Conservation (phyloP, 1,139 yeast genomes). For the Scheffersomyces titani region DNA sequence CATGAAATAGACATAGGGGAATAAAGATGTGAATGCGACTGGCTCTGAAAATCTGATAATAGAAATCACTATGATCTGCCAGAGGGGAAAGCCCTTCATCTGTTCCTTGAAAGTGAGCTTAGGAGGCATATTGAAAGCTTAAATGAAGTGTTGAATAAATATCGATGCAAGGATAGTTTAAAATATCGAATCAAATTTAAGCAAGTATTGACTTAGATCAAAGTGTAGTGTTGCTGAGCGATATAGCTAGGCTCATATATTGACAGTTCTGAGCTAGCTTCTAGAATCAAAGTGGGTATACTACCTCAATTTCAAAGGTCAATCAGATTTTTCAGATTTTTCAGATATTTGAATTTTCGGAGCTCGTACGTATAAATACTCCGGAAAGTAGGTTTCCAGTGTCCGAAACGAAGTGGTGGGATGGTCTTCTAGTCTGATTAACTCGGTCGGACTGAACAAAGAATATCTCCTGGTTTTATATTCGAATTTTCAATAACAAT, state of each 20-base stretch:
- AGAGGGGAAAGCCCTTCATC: conserved; percentile 33
- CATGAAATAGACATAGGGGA: conserved; percentile 43
- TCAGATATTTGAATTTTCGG: too few species aligned
- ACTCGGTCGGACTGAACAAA: not conserved
- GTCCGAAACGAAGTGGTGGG: not conserved
- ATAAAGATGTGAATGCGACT: conserved; percentile 39
- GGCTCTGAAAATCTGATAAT: conserved; percentile 39
- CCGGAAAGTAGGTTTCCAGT: not conserved
- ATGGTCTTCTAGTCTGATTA: not conserved
- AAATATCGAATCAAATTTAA: not conserved
- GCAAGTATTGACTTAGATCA: not conserved
- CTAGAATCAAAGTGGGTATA: not conserved
- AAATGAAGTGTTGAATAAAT: not conserved
- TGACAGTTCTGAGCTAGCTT: not conserved
- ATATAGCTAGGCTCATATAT: not conserved
- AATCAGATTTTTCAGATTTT: not conserved
- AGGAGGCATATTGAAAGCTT: not conserved
- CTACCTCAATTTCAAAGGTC: not conserved
- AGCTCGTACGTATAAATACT: not conserved
- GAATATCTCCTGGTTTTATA: not conserved
- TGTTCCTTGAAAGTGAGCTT: conserved; percentile 9
- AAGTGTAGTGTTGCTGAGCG: not conserved
- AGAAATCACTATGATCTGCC: conserved; percentile 36
- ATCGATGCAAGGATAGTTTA: not conserved
- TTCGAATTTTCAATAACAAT: not conserved